Percentiles rank a stretch among this genome's conserved stretches.
These are phyloP conservation scores for Aspergillus tamarii DNA, from an alignment of 2,329 filamentous ascomycete species.

Conservation along the genomic window DNA sequence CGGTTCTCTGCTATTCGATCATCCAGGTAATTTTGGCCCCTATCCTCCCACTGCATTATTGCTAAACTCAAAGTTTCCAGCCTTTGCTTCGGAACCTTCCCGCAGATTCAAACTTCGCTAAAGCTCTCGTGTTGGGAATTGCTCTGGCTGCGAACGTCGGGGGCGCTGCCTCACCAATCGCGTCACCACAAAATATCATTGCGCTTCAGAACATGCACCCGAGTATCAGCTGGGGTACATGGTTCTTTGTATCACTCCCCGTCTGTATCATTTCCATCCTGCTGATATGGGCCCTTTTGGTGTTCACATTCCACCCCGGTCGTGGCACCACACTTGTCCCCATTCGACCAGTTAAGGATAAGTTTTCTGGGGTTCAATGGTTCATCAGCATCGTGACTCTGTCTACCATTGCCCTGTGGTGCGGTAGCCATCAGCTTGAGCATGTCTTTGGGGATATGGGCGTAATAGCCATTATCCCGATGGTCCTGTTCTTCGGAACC, in stretches of 20 bases:
- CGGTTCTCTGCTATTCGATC: conserved; percentile 95
- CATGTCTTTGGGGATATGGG: conserved; percentile 94
- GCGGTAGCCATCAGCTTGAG: conserved; percentile 85
- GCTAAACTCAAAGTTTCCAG: conserved; percentile 45
- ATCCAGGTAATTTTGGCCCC: conserved; percentile 68
- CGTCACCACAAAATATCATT: conserved; percentile 96
- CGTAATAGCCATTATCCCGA: conserved; percentile 92
- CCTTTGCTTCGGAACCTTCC: conserved; percentile 93
- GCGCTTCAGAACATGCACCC: conserved; percentile 95
- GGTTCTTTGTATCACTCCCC: conserved; percentile 95
- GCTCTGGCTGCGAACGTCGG: conserved; percentile 94
- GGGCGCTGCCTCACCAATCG: conserved; percentile 94
- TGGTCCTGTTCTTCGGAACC: conserved; percentile 94
- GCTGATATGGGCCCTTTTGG: conserved; percentile 83
- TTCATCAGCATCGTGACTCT: conserved; percentile 87
- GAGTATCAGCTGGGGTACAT: conserved; percentile 86
- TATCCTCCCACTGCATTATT: background rate
- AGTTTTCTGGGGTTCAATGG: conserved; percentile 85
- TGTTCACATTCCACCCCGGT: conserved; percentile 83
- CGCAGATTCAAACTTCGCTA: conserved; percentile 87
- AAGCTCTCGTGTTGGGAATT: conserved; percentile 92
- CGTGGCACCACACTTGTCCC: conserved; percentile 86
- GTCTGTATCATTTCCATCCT: conserved; percentile 88
- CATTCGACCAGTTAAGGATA: conserved; percentile 85
- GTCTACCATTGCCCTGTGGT: conserved; percentile 87